phyloP scores from a whole-genome alignment of 768 basidiomycete genomes.

The Kwoniella dejecticola region DNA sequence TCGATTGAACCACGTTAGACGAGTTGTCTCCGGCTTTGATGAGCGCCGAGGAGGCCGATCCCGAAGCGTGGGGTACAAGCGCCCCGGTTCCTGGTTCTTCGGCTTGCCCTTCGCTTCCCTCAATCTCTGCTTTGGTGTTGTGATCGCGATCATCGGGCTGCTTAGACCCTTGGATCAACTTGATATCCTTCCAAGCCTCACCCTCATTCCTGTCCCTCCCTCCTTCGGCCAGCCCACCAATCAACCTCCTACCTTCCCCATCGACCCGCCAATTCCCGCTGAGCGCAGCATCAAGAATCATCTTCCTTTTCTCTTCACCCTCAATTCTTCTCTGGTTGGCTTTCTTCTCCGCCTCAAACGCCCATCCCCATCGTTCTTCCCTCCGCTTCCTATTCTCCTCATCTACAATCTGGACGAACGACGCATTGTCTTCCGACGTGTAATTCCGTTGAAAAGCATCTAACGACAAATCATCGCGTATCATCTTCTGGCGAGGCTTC shows the following conservation, averaged over 20 bases:
- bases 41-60: slow-evolving; percentile 26
- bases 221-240: slow-evolving; percentile 60
- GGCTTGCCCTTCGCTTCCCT: not conserved
- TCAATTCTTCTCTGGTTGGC: slow-evolving; percentile 61
- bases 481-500: slow-evolving; percentile 7
- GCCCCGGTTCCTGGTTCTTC: not conserved
- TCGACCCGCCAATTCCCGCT: slow-evolving; percentile 48
- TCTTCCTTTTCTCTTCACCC: slow-evolving; percentile 46
- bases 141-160: slow-evolving; percentile 7
- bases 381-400: slow-evolving; percentile 76
- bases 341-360: slow-evolving; percentile 84
- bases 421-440: slow-evolving; percentile 96
- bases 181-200: slow-evolving; percentile 57
- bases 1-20: not conserved
- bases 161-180: slow-evolving; percentile 22
- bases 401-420: slow-evolving; percentile 88
- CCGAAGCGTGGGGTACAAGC: slow-evolving; percentile 17
- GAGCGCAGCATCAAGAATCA: slow-evolving; percentile 45
- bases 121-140: too few relatives aligned
- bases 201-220: slow-evolving; percentile 69
- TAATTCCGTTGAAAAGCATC: slow-evolving; percentile 87
- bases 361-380: slow-evolving; percentile 84
- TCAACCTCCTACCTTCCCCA: slow-evolving; percentile 47
- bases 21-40: slow-evolving; percentile 12
- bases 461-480: slow-evolving; percentile 65